phyloP scores from a whole-genome alignment of 345 rosid genomes.

The Eucalyptus viminalis region DNA sequence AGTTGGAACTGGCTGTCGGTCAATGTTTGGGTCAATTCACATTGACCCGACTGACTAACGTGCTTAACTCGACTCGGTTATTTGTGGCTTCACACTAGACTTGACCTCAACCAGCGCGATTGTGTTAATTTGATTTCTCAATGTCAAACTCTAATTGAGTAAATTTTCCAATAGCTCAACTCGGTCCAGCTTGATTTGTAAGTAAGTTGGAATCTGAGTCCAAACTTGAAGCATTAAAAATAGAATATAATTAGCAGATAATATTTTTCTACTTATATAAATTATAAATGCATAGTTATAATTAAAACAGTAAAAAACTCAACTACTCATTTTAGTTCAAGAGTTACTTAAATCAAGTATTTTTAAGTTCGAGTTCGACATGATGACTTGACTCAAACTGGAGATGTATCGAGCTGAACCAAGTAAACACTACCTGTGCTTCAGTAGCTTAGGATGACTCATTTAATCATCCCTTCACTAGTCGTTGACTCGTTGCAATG shows the following conservation, averaged over 20 bases:
- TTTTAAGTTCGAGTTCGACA: background rate
- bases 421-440: background rate
- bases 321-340: background rate
- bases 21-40: background rate
- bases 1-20: background rate
- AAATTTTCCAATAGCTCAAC: background rate
- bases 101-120: background rate
- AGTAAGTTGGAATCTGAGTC: background rate
- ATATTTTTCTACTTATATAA: background rate
- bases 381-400: background rate
- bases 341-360: background rate
- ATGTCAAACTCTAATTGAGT: background rate
- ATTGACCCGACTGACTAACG: background rate
- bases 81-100: background rate
- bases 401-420: background rate
- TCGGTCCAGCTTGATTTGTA: background rate
- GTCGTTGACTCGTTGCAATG: background rate
- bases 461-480: background rate
- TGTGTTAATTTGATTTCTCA: background rate
- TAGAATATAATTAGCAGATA: background rate
- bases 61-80: background rate
- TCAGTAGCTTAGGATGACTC: background rate
- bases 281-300: background rate
- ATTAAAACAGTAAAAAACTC: background rate
- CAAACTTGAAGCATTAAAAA: background rate